Percentiles rank a stretch among this genome's conserved stretches.
phyloP scores from a whole-genome alignment of 1,284 basidiomycete genomes.

The Trichosporon ovoides region DNA sequence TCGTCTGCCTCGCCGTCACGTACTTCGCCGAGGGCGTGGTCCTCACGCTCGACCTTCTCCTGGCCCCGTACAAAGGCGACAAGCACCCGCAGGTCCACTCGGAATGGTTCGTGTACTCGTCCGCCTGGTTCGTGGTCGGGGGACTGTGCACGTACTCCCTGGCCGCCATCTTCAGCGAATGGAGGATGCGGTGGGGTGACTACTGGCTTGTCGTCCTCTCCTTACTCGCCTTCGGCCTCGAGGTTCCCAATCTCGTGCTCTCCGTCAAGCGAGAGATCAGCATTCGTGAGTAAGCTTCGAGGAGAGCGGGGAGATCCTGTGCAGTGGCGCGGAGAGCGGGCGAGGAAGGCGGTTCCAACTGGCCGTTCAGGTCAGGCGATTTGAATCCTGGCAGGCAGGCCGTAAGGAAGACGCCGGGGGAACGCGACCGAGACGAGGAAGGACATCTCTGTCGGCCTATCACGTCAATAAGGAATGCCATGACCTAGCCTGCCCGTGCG shows the following conservation, averaged over 20 bases:
- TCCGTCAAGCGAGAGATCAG: conserved; percentile 30
- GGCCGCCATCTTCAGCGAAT: conserved; percentile 32
- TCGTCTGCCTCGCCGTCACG: conserved; percentile 30
- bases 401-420: neutral
- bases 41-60: conserved; percentile 28
- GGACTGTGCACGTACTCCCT: conserved; percentile 32
- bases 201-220: conserved; percentile 29
- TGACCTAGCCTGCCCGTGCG: too few relatives aligned
- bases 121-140: conserved; percentile 28
- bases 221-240: conserved; percentile 28
- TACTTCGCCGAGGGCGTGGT: conserved; percentile 27
- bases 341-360: neutral
- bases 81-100: conserved; percentile 7
- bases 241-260: conserved; percentile 37
- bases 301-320: neutral
- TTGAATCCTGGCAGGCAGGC: neutral
- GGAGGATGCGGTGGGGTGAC: conserved; percentile 34
- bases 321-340: neutral
- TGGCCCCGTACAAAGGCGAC: conserved; percentile 6
- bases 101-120: conserved; percentile 14
- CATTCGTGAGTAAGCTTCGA: conserved; percentile 26
- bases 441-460: neutral
- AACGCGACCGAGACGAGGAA: neutral
- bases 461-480: too few relatives aligned
- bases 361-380: neutral